phyloP scores from a whole-genome alignment of 306 rosid species.

The Inga leiocalycina region DNA sequence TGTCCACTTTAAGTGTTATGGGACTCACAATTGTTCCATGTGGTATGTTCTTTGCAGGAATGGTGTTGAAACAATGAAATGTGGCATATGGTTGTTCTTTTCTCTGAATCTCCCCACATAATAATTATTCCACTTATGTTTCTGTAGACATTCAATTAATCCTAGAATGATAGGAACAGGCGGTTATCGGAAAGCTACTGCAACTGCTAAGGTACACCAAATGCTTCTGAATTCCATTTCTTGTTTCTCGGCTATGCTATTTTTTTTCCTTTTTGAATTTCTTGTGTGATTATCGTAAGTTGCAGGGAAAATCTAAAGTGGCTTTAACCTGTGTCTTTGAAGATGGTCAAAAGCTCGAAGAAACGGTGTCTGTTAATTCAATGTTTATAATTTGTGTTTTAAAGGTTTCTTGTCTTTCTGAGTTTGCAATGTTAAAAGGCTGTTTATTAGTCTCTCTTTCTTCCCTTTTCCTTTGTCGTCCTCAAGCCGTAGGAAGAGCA shows the following conservation, averaged over 20 bases:
- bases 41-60: too few species aligned
- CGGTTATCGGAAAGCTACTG: conserved; percentile 16
- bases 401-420: neutral
- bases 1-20: too few species aligned
- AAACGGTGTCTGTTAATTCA: neutral
- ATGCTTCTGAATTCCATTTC: neutral
- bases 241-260: neutral
- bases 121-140: conserved; percentile 31
- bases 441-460: neutral
- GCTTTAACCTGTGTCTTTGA: conserved; percentile 38
- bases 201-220: conserved; percentile 34
- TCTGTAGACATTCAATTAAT: conserved; percentile 5
- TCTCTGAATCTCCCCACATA: conserved; percentile 22
- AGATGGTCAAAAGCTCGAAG: conserved; percentile 35
- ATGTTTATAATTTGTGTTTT: neutral
- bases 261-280: neutral
- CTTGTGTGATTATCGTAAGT: conserved; percentile 24
- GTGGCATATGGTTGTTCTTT: neutral
- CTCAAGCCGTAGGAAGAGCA: neutral
- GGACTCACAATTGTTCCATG: too few species aligned
- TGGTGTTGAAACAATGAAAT: too few species aligned
- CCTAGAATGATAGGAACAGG: neutral
- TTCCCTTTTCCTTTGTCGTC: neutral
- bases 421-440: neutral
- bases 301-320: conserved; percentile 49